Conservation (phyloP, 164 flowering plant species). For the Dillenia turbinata region DNA sequence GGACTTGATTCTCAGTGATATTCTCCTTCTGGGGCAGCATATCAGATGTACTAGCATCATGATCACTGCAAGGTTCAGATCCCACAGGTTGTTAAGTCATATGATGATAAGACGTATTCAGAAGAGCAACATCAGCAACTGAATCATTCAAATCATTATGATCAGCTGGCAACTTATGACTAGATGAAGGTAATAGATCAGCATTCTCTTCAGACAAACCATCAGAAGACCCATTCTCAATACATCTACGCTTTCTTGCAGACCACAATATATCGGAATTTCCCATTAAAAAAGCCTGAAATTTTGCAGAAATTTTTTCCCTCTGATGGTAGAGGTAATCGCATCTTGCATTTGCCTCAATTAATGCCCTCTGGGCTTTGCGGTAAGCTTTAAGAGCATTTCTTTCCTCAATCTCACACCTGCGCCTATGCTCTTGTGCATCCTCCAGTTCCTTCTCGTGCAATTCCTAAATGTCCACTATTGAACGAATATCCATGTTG, state of each 20-base stretch:
- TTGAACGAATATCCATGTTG: conserved; percentile 29
- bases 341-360: conserved; percentile 76
- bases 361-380: conserved; percentile 70
- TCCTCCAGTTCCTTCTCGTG: conserved; percentile 78
- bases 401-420: conserved; percentile 83
- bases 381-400: conserved; percentile 76
- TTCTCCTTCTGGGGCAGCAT: conserved; percentile 28
- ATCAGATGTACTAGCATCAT: conserved; percentile 56
- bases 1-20: conserved; percentile 20
- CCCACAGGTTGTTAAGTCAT: conserved; percentile 32
- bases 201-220: conserved; percentile 19
- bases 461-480: conserved; percentile 57
- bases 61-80: conserved; percentile 53
- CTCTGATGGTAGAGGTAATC: conserved; percentile 57
- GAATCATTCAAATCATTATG: conserved; percentile 25
- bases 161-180: conserved; percentile 23
- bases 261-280: conserved; percentile 44
- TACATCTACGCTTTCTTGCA: conserved; percentile 24
- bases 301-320: conserved; percentile 45
- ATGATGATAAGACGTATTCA: conserved; percentile 13
- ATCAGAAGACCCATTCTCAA: conserved; percentile 20
- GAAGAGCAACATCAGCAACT: conserved; percentile 18
- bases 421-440: conserved; percentile 69
- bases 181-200: conserved; percentile 23
- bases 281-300: conserved; percentile 47